Conservation (phyloP, 164 flowering plant genomes). For the Cinnamomum chago region DNA sequence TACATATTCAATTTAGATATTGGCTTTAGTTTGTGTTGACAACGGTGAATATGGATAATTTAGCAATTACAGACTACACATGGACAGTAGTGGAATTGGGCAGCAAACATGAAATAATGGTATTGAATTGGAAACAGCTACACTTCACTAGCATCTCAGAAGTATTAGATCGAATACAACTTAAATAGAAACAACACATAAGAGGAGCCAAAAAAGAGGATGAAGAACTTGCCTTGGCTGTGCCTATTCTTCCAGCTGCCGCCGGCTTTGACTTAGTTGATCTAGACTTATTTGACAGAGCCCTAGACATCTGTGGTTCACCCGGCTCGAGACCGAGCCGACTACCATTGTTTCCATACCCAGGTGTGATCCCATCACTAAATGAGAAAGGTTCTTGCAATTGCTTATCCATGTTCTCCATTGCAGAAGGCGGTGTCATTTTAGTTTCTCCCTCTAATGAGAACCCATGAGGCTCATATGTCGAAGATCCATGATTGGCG, state of each 20-base stretch:
- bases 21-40: no score
- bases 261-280: slow-evolving; percentile 43
- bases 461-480: slow-evolving; percentile 33
- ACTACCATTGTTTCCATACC: slow-evolving; percentile 10
- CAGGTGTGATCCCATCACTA: slow-evolving; percentile 30
- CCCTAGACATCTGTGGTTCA: slow-evolving; percentile 64
- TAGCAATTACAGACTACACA: not conserved
- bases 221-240: slow-evolving; percentile 12
- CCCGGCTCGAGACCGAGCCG: slow-evolving; percentile 48
- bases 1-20: no score
- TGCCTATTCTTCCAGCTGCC: slow-evolving; percentile 61
- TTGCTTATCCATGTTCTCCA: slow-evolving; percentile 37
- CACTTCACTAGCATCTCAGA: not conserved
- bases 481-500: slow-evolving; percentile 23
- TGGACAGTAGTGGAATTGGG: not conserved
- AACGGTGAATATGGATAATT: not conserved
- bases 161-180: not conserved
- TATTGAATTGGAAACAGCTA: not conserved
- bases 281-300: slow-evolving; percentile 54
- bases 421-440: slow-evolving; percentile 23
- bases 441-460: slow-evolving; percentile 21
- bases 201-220: not conserved
- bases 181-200: not conserved
- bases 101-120: not conserved
- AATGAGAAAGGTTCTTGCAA: slow-evolving; percentile 46